These are phyloP conservation scores for Neobulgaria alba DNA, from an alignment of 2,329 filamentous ascomycete species.

Conservation along the genomic window DNA sequence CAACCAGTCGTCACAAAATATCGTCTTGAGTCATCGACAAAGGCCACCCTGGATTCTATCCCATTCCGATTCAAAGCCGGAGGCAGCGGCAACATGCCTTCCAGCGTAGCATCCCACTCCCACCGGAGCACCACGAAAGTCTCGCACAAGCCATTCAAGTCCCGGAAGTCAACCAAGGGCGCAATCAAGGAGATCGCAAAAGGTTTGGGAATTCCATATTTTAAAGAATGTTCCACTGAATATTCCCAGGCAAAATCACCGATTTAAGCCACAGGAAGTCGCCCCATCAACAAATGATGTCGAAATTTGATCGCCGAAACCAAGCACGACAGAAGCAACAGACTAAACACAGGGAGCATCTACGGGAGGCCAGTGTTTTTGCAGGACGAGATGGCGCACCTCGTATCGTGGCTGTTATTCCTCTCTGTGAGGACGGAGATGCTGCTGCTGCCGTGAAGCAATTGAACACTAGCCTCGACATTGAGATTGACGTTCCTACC, in stretches of 20 bases:
- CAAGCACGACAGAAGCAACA: constrained; percentile 85
- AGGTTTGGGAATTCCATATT: constrained; percentile 41
- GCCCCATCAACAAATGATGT: constrained; percentile 93
- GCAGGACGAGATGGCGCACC: constrained; percentile 79
- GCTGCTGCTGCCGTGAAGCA: constrained; percentile 55
- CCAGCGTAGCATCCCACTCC: constrained; percentile 62
- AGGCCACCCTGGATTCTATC: constrained; percentile 54
- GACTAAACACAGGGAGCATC: constrained; percentile 74
- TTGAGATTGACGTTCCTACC: constrained; percentile 52
- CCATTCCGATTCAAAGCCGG: constrained; percentile 86
- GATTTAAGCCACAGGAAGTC: constrained; percentile 72
- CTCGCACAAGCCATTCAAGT: constrained; percentile 85
- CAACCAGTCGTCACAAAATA: no score
- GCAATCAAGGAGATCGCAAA: constrained; percentile 78
- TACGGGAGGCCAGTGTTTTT: constrained; percentile 73
- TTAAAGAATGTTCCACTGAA: constrained; percentile 3
- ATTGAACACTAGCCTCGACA: constrained; percentile 72
- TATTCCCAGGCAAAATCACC: constrained; percentile 61
- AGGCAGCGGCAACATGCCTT: constrained; percentile 59
- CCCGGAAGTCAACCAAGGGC: constrained; percentile 80
- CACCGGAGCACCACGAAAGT: constrained; percentile 90
- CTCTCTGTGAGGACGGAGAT: constrained; percentile 68
- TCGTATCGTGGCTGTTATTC: constrained; percentile 79
- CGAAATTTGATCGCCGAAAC: constrained; percentile 90
- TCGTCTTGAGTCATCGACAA: constrained; percentile 1